Percentiles rank a stretch among this genome's conserved stretches.
These are phyloP conservation scores for Uncinocarpus reesii DNA, from an alignment of 2,329 filamentous ascomycete species.

Conservation along the genomic window DNA sequence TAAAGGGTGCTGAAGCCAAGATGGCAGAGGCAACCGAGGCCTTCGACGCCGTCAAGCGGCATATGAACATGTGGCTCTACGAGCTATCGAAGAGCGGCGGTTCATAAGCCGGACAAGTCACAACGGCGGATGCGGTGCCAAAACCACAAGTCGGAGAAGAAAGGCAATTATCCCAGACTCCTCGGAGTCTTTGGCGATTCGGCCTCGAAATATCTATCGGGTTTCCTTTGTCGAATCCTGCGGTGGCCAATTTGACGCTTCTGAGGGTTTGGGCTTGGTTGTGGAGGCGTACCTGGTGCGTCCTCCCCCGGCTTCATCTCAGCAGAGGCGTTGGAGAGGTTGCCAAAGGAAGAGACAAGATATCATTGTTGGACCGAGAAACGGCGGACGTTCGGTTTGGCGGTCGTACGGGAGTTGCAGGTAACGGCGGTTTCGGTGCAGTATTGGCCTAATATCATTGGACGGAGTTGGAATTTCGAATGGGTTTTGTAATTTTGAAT, in stretches of 20 bases:
- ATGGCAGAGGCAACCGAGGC: slow-evolving; percentile 38
- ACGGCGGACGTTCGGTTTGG: too few species aligned
- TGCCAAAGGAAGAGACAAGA: background rate
- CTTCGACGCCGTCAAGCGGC: slow-evolving; percentile 18
- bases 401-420: too few species aligned
- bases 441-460: too few species aligned
- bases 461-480: too few species aligned
- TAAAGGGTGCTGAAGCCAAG: slow-evolving; percentile 47
- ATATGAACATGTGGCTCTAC: slow-evolving; percentile 9
- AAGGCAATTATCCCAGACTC: background rate
- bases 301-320: background rate
- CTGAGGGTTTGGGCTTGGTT: background rate
- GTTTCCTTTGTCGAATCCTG: background rate
- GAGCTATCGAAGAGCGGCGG: slow-evolving; percentile 10
- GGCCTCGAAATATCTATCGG: background rate
- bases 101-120: slow-evolving; percentile 5
- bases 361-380: too few species aligned
- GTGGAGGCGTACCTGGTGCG: background rate
- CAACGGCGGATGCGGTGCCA: background rate
- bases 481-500: too few species aligned
- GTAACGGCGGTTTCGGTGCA: too few species aligned
- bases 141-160: background rate
- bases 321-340: background rate
- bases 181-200: slow-evolving; percentile 4
- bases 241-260: background rate